Conservation (phyloP, 2,329 filamentous ascomycete genomes). For the Chrysoporthe puriensis region DNA sequence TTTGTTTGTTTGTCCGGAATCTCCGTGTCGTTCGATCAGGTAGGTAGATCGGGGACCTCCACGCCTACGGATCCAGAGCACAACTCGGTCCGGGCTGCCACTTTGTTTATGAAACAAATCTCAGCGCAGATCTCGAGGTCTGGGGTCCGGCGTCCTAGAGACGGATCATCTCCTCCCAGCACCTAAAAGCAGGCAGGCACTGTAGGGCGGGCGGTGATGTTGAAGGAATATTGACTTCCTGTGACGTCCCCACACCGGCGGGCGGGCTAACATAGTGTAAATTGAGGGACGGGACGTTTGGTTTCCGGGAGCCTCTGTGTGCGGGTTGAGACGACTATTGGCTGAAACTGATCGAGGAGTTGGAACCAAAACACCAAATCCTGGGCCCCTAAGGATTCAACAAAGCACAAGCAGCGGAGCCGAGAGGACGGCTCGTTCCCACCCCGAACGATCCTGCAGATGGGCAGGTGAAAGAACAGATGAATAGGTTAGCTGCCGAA, state of each 20-base stretch:
- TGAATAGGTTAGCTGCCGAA: neutral
- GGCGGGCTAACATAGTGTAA: slow-evolving; percentile 1
- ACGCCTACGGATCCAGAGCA: neutral
- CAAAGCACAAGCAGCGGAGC: neutral
- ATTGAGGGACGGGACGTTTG: slow-evolving; percentile 14
- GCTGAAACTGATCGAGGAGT: neutral
- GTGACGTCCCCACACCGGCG: neutral
- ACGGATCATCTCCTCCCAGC: slow-evolving; percentile 2
- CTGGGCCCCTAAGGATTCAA: neutral
- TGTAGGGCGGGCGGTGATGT: neutral
- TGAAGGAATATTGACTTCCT: neutral
- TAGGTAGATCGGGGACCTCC: neutral
- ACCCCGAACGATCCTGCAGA: neutral
- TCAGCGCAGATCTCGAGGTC: neutral
- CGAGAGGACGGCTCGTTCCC: neutral
- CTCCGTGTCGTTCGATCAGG: neutral
- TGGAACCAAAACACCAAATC: neutral
- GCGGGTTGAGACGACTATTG: slow-evolving; percentile 10
- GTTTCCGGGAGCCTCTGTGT: slow-evolving; percentile 7
- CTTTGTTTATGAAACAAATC: slow-evolving; percentile 15
- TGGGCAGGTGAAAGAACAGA: neutral
- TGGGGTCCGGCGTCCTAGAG: neutral
- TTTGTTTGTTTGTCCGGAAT: neutral
- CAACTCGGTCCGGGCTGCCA: neutral
- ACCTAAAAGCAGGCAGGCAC: neutral